Evolutionary conservation across 2,329 filamentous ascomycete genomes (phyloP).

Genomic region (Alternaria hordeiaustralica): DNA sequence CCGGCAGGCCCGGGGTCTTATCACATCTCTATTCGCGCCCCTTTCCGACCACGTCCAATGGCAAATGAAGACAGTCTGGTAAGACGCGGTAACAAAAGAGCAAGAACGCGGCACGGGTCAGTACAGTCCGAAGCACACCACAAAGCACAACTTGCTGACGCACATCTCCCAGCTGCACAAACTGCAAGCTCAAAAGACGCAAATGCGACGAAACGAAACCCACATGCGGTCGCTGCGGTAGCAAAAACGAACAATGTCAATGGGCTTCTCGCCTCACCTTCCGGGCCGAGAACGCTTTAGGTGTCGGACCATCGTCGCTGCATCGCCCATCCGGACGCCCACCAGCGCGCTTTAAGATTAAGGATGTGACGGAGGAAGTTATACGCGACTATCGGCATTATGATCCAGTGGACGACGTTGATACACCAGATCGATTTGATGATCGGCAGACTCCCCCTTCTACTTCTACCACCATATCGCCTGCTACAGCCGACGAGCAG

Average conservation of each 20-base stretch:
- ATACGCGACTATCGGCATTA: constrained; percentile 17
- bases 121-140: neutral
- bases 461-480: neutral
- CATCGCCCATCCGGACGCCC: constrained; percentile 3
- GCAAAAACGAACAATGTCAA: constrained; percentile 18
- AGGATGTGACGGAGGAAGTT: constrained; percentile 14
- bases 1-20: neutral
- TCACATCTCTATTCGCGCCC: neutral
- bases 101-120: constrained; percentile 11
- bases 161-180: constrained; percentile 7
- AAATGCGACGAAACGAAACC: constrained; percentile 30
- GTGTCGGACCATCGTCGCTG: constrained; percentile 7
- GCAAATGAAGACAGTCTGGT: neutral
- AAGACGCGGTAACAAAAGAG: constrained; percentile 5
- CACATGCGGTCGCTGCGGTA: constrained; percentile 20
- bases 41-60: neutral
- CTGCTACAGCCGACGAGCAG: neutral
- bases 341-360: constrained; percentile 12
- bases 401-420: neutral
- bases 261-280: constrained; percentile 26
- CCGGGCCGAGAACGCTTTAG: constrained; percentile 16
- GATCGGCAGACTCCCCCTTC: neutral
- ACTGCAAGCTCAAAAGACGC: constrained; percentile 21
- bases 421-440: neutral
- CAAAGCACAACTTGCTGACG: neutral